Percentiles rank a stretch among this genome's conserved stretches.
Conservation (phyloP, 2,329 filamentous ascomycete species). For the Colletotrichum musicola region DNA sequence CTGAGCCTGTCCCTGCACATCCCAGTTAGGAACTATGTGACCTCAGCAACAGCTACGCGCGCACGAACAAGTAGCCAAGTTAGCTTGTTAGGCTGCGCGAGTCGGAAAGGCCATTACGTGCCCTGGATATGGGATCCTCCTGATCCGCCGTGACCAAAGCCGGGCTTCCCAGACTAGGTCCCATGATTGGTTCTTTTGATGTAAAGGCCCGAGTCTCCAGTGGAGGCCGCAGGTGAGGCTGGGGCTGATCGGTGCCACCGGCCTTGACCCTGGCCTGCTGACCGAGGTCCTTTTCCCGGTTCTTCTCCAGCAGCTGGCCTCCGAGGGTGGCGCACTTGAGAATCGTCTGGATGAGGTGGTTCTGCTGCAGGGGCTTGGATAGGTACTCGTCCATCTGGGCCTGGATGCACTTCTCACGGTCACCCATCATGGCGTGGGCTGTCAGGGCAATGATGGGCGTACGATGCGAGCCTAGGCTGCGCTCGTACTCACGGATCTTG, state of each 20-base stretch:
- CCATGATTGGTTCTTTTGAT: slow-evolving; percentile 71
- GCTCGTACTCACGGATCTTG: slow-evolving; percentile 96
- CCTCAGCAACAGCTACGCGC: slow-evolving; percentile 38
- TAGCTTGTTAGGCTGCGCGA: slow-evolving; percentile 55
- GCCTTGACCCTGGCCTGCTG: slow-evolving; percentile 64
- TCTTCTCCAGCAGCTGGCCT: slow-evolving; percentile 83
- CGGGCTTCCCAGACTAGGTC: slow-evolving; percentile 71
- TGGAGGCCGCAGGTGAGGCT: slow-evolving; percentile 54
- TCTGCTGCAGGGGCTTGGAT: slow-evolving; percentile 95
- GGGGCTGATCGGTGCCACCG: slow-evolving; percentile 53
- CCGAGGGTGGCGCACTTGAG: slow-evolving; percentile 96
- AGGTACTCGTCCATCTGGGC: slow-evolving; percentile 99
- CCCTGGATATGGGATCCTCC: slow-evolving; percentile 68
- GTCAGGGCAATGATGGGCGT: slow-evolving; percentile 98
- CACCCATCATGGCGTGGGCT: slow-evolving; percentile 98
- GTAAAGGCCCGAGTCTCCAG: slow-evolving; percentile 75
- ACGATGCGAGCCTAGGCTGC: slow-evolving; percentile 80
- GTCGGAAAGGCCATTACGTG: slow-evolving; percentile 59
- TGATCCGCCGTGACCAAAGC: slow-evolving; percentile 70
- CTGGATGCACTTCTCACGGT: slow-evolving; percentile 97
- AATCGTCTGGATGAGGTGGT: slow-evolving; percentile 97
- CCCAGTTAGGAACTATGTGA: slow-evolving; percentile 42
- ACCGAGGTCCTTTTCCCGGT: slow-evolving; percentile 70
- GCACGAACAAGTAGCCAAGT: slow-evolving; percentile 45
- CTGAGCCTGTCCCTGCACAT: slow-evolving; percentile 41